phyloP scores from a whole-genome alignment of 1,284 basidiomycete genomes.

The Malassezia slooffiae region DNA sequence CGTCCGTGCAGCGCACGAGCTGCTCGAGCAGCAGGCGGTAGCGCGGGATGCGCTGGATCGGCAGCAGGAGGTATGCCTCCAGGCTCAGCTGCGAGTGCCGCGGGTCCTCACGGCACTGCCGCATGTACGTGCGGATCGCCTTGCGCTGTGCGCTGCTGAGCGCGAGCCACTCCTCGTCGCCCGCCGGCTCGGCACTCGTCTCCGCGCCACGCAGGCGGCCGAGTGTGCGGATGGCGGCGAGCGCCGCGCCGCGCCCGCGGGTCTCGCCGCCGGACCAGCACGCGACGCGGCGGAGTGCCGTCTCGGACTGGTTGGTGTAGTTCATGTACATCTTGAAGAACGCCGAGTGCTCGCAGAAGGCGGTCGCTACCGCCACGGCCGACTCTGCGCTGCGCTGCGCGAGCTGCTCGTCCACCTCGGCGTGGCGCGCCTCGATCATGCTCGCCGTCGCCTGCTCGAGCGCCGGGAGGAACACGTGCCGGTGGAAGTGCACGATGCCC shows the following conservation, averaged over 20 bases:
- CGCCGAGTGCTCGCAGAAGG: constrained; percentile 53
- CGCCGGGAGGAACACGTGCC: constrained; percentile 78
- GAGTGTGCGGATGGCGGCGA: no score
- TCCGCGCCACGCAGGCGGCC: no score
- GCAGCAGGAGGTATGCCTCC: constrained; percentile 84
- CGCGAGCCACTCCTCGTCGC: not conserved
- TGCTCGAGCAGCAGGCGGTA: constrained; percentile 64
- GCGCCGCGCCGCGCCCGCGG: no score
- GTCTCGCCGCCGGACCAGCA: constrained; percentile 3
- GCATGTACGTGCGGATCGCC: constrained; percentile 36
- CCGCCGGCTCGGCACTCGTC: no score
- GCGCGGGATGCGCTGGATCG: constrained; percentile 88
- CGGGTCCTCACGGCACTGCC: constrained; percentile 51
- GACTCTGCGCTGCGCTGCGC: constrained; percentile 64
- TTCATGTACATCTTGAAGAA: constrained; percentile 45
- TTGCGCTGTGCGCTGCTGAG: constrained; percentile 26
- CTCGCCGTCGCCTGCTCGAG: constrained; percentile 57
- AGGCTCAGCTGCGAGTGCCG: constrained; percentile 91
- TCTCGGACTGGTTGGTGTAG: constrained; percentile 43
- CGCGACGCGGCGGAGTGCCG: constrained; percentile 16
- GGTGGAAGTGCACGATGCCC: constrained; percentile 79
- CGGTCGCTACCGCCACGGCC: constrained; percentile 71
- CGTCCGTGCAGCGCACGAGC: constrained; percentile 32
- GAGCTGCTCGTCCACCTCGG: constrained; percentile 48
- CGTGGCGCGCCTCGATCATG: constrained; percentile 8